Evolutionary conservation across 1,139 yeast species (phyloP).

Genomic region (Yamadazyma sp.): DNA sequence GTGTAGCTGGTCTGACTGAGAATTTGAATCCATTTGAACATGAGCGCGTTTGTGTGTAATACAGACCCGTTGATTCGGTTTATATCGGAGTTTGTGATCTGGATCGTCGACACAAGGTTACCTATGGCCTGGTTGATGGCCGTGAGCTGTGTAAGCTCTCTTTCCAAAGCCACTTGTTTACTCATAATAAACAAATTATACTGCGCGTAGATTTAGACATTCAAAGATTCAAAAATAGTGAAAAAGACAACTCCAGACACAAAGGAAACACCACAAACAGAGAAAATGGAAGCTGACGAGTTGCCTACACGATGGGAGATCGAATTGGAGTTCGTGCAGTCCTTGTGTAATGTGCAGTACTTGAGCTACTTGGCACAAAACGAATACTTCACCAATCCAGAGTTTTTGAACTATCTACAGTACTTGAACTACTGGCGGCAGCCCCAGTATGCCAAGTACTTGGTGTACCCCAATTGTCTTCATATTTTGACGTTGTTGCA

Average conservation of each 20-base stretch:
- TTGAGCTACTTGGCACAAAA: constrained; percentile 74
- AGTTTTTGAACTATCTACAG: constrained; percentile 61
- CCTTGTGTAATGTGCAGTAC: constrained; percentile 77
- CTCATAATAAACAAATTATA: constrained; percentile 11
- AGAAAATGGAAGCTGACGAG: constrained; percentile 11
- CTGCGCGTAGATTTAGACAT: neutral
- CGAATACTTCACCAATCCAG: constrained; percentile 59
- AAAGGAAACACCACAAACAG: neutral
- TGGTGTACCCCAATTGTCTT: constrained; percentile 74
- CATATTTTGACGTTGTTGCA: constrained; percentile 62
- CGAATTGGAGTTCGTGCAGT: constrained; percentile 80
- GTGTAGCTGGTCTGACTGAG: constrained; percentile 48
- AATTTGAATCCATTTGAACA: constrained; percentile 48
- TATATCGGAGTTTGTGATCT: constrained; percentile 28
- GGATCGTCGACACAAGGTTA: constrained; percentile 28
- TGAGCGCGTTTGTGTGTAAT: constrained; percentile 34
- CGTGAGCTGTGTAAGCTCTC: constrained; percentile 37
- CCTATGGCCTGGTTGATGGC: constrained; percentile 32
- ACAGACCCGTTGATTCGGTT: constrained; percentile 32
- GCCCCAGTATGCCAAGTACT: constrained; percentile 63
- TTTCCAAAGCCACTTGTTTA: constrained; percentile 34
- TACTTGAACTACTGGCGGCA: constrained; percentile 75
- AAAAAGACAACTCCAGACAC: no score
- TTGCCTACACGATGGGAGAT: constrained; percentile 80
- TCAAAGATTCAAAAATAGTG: no score